These are phyloP conservation scores for Yamadazyma diddensiae DNA, from an alignment of 1,139 yeast species.

Conservation along the genomic window DNA sequence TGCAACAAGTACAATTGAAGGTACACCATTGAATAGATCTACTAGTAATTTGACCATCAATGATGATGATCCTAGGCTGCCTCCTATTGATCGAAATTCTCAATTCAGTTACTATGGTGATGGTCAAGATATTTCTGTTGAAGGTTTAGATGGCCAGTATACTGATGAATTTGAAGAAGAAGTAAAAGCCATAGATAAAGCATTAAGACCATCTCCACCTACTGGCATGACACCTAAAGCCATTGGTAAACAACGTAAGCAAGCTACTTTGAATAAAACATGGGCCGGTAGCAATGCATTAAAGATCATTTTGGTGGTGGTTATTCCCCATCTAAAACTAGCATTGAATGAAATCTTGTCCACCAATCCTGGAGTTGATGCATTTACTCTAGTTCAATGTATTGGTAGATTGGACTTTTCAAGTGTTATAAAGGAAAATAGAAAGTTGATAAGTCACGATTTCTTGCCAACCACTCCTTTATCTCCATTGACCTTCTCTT, in stretches of 20 bases:
- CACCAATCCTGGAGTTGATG: conserved; percentile 23
- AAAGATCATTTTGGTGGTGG: conserved; percentile 38
- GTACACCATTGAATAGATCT: conserved; percentile 8
- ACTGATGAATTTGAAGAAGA: conserved; percentile 14
- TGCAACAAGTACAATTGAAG: background rate
- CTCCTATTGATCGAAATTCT: background rate
- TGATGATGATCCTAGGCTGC: conserved; percentile 9
- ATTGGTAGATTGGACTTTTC: conserved; percentile 36
- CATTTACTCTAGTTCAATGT: conserved; percentile 34
- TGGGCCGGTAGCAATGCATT: conserved; percentile 66
- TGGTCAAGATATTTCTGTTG: conserved; percentile 3
- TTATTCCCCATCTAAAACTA: conserved; percentile 39
- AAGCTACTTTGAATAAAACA: conserved; percentile 45
- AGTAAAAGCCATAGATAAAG: conserved; percentile 22
- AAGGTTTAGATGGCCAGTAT: conserved; percentile 2
- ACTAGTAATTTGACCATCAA: conserved; percentile 8
- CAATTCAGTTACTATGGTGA: conserved; percentile 1
- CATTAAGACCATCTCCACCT: conserved; percentile 47
- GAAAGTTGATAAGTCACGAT: conserved; percentile 28
- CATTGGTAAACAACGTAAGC: conserved; percentile 55
- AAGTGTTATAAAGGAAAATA: conserved; percentile 18
- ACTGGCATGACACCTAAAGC: conserved; percentile 62
- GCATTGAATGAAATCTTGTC: conserved; percentile 37
- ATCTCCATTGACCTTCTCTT: conserved; percentile 52
- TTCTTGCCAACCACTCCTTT: conserved; percentile 37